Evolutionary conservation across 208 protist genomes (phyloP).

Genomic region (Novymonas esmeraldas): DNA sequence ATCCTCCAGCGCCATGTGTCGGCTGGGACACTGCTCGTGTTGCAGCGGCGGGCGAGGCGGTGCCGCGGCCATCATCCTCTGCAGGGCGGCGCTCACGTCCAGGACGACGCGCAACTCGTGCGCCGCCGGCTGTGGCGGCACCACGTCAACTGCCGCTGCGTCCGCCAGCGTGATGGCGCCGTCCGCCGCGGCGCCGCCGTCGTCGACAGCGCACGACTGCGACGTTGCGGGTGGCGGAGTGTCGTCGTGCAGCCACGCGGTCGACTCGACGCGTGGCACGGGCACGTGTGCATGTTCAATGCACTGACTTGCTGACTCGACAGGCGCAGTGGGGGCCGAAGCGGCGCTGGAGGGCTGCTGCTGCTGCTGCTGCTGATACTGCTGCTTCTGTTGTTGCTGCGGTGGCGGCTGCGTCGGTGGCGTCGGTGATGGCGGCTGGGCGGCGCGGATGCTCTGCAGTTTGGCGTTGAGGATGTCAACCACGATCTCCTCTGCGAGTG

Average conservation of each 20-base stretch:
- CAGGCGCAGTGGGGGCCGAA: too few species aligned
- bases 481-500: constrained; percentile 19
- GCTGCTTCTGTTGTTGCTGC: neutral
- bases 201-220: too few species aligned
- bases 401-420: neutral
- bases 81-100: constrained; percentile 21
- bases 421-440: neutral
- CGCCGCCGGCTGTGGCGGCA: neutral
- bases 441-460: neutral
- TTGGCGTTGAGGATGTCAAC: constrained; percentile 11
- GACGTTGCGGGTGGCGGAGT: neutral
- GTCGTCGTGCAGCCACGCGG: constrained; percentile 19
- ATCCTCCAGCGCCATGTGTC: constrained; percentile 31
- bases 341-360: too few species aligned
- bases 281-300: constrained; percentile 2
- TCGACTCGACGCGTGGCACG: constrained; percentile 10
- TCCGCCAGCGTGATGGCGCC: constrained; percentile 5
- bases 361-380: neutral
- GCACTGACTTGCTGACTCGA: neutral
- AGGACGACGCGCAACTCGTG: constrained; percentile 25
- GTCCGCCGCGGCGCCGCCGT: neutral
- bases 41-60: constrained; percentile 20
- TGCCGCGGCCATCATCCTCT: neutral
- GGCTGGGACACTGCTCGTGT: constrained; percentile 17
- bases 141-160: constrained; percentile 1